Evolutionary conservation across 805 yeast species (phyloP).

Genomic region (Priceomyces melissophilus): DNA sequence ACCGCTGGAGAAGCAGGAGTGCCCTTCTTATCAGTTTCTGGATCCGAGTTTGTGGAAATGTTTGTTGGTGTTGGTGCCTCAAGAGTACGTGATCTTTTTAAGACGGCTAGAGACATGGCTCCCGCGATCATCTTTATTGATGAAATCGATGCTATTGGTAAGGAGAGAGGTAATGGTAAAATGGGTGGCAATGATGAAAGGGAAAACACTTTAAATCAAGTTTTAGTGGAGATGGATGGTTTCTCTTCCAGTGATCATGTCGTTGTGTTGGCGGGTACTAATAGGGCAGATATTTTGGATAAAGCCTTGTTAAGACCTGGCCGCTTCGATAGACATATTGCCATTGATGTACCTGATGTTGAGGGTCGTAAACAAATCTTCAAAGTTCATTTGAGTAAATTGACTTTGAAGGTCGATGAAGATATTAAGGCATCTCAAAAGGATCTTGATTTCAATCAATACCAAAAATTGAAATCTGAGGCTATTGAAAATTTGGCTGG

Average conservation of each 20-base stretch:
- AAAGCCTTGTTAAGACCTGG: slow-evolving; percentile 92
- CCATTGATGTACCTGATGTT: slow-evolving; percentile 82
- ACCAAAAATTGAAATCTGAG: slow-evolving; percentile 36
- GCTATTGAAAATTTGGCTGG: slow-evolving; percentile 67
- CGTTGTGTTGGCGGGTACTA: slow-evolving; percentile 93
- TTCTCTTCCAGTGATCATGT: slow-evolving; percentile 85
- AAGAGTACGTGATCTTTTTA: slow-evolving; percentile 87
- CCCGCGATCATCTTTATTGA: slow-evolving; percentile 90
- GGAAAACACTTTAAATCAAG: slow-evolving; percentile 87
- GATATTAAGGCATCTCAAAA: slow-evolving; percentile 32
- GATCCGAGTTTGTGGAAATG: slow-evolving; percentile 96
- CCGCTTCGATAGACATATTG: slow-evolving; percentile 86
- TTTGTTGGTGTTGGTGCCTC: slow-evolving; percentile 96
- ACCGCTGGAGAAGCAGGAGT: slow-evolving; percentile 97
- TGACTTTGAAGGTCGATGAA: slow-evolving; percentile 44
- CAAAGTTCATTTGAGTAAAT: slow-evolving; percentile 68
- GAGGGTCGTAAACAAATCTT: slow-evolving; percentile 88
- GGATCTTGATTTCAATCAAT: slow-evolving; percentile 37
- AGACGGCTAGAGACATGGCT: slow-evolving; percentile 84
- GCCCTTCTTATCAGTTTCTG: slow-evolving; percentile 86
- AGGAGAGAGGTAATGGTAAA: slow-evolving; percentile 68
- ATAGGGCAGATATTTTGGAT: slow-evolving; percentile 87
- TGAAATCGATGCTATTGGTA: slow-evolving; percentile 96
- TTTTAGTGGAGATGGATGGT: slow-evolving; percentile 95
- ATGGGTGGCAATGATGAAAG: slow-evolving; percentile 89